These are phyloP conservation scores for Vicia villosa DNA, from an alignment of 306 rosid species.

Conservation along the genomic window DNA sequence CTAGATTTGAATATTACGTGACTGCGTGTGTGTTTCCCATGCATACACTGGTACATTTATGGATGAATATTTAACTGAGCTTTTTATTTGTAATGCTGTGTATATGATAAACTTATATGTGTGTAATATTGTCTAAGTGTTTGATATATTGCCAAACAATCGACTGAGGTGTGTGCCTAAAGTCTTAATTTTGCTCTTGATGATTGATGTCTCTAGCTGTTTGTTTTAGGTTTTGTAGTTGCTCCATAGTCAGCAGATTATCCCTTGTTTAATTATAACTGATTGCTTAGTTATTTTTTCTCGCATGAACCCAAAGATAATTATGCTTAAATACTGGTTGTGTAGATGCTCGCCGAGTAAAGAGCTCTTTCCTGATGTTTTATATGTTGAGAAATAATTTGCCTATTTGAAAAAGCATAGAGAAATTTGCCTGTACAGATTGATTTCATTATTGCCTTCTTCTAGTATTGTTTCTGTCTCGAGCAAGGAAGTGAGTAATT, in stretches of 20 bases:
- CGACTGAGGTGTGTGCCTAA: slow-evolving; percentile 7
- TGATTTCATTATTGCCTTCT: slow-evolving; percentile 17
- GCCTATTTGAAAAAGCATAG: not conserved
- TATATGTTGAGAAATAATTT: slow-evolving; percentile 13
- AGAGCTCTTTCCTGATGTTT: slow-evolving; percentile 10
- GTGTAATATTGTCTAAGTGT: slow-evolving; percentile 26
- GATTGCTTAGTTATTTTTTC: slow-evolving; percentile 16
- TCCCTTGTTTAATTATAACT: slow-evolving; percentile 9
- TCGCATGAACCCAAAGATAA: not conserved
- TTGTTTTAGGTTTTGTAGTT: slow-evolving; percentile 12
- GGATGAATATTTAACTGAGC: not conserved
- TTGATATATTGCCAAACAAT: slow-evolving; percentile 17
- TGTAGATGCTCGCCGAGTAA: slow-evolving; percentile 20
- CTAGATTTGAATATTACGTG: slow-evolving; percentile 17
- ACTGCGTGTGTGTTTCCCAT: not conserved
- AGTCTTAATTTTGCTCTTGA: slow-evolving; percentile 20
- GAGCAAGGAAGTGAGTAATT: not conserved
- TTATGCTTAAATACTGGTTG: slow-evolving; percentile 21
- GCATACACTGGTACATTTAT: not conserved
- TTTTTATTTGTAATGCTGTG: slow-evolving; percentile 13
- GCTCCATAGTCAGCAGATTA: not conserved
- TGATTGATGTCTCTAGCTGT: slow-evolving; percentile 20
- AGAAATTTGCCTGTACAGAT: slow-evolving; percentile 14
- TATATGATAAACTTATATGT: slow-evolving; percentile 15
- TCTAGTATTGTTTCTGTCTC: slow-evolving; percentile 6